These are phyloP conservation scores for Pichia sp. DNA, from an alignment of 1,139 yeast species.

Conservation along the genomic window DNA sequence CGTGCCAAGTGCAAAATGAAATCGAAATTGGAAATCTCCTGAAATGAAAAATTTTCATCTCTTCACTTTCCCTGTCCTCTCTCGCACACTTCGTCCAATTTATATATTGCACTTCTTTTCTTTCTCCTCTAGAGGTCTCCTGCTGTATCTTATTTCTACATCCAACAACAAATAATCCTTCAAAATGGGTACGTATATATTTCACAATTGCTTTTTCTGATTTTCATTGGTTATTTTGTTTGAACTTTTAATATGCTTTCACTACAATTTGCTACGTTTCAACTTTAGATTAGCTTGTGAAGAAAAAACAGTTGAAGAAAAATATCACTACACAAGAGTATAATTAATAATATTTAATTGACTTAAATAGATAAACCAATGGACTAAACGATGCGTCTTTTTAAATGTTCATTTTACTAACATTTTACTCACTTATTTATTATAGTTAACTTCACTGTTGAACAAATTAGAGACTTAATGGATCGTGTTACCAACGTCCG, in stretches of 20 bases:
- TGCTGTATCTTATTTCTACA: background rate
- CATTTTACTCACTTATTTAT: background rate
- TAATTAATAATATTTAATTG: no score
- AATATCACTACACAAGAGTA: background rate
- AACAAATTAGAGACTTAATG: slow-evolving; percentile 98
- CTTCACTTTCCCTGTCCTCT: background rate
- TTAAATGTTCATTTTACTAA: background rate
- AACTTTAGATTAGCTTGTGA: background rate
- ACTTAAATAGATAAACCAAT: no score
- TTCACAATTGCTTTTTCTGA: background rate
- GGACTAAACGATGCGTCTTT: background rate
- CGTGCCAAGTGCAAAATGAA: background rate
- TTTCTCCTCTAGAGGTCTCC: background rate
- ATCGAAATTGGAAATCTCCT: background rate
- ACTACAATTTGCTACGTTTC: background rate
- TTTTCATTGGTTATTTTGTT: background rate
- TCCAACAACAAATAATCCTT: slow-evolving; percentile 9
- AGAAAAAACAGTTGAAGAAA: no score
- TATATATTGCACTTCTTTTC: background rate
- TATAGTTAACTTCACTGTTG: slow-evolving; percentile 68
- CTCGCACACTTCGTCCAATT: background rate
- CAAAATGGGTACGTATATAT: slow-evolving; percentile 13
- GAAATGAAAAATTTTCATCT: background rate
- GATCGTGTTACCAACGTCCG: slow-evolving; percentile 99
- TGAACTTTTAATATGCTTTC: background rate